phyloP scores from a whole-genome alignment of 768 basidiomycete species.

The Tremella fuciformis region DNA sequence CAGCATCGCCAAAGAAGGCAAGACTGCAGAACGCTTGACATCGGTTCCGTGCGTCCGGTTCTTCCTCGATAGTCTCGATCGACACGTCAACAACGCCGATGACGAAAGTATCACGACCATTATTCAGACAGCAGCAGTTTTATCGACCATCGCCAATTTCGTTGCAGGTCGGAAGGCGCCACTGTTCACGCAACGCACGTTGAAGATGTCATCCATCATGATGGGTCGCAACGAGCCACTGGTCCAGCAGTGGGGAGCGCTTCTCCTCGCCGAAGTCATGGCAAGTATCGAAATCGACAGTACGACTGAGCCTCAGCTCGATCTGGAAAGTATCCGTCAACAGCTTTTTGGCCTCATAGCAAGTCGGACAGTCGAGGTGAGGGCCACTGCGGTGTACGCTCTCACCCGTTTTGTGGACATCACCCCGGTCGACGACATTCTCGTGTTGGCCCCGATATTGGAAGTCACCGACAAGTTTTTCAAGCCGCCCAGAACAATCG shows the following conservation, averaged over 20 bases:
- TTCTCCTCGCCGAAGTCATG: constrained; percentile 32
- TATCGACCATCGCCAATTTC: constrained; percentile 34
- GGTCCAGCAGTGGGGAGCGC: constrained; percentile 44
- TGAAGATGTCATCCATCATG: constrained; percentile 28
- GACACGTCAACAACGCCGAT: neutral
- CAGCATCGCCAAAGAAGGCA: constrained; percentile 16
- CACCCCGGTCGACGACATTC: neutral
- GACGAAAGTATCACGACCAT: constrained; percentile 3
- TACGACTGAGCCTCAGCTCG: neutral
- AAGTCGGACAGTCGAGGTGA: constrained; percentile 25
- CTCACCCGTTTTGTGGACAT: constrained; percentile 26
- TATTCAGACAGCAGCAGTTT: constrained; percentile 23
- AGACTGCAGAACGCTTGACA: constrained; percentile 15
- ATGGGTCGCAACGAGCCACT: constrained; percentile 16
- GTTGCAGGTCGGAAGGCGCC: constrained; percentile 20
- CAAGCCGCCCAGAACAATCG: constrained; percentile 18
- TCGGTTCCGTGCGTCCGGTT: constrained; percentile 19
- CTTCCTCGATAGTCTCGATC: constrained; percentile 29
- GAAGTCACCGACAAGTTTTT: constrained; percentile 15
- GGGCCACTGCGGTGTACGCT: constrained; percentile 40
- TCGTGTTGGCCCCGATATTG: constrained; percentile 3
- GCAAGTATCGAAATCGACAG: constrained; percentile 20
- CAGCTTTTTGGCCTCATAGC: constrained; percentile 24
- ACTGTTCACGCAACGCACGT: constrained; percentile 17
- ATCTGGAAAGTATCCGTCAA: constrained; percentile 11